These are phyloP conservation scores for Exutisphaerella laricina DNA, from an alignment of 2,329 filamentous ascomycete genomes.

Conservation along the genomic window DNA sequence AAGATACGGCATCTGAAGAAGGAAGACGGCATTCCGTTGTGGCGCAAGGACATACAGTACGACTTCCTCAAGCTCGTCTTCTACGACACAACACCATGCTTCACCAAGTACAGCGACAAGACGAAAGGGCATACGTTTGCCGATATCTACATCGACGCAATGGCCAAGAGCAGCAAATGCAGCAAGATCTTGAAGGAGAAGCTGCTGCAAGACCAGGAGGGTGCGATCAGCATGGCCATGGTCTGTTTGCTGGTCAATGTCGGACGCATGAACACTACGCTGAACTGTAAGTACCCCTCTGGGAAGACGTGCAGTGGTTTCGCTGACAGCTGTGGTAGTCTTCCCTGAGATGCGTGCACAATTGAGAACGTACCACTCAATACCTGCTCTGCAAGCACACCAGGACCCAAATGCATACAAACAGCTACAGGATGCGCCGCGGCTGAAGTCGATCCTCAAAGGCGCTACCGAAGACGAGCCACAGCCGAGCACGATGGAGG, in stretches of 20 bases:
- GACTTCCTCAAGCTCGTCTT: conserved; percentile 79
- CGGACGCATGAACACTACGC: conserved; percentile 95
- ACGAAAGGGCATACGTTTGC: conserved; percentile 73
- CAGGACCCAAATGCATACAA: conserved; percentile 97
- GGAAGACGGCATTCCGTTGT: conserved; percentile 79
- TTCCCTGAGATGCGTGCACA: conserved; percentile 99
- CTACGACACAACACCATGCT: conserved; percentile 67
- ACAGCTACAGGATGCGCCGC: conserved; percentile 90
- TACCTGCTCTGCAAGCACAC: conserved; percentile 89
- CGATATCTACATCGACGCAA: conserved; percentile 95
- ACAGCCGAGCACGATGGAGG: conserved; percentile 77
- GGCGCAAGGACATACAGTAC: conserved; percentile 82
- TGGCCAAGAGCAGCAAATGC: conserved; percentile 97
- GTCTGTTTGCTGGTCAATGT: conserved; percentile 96
- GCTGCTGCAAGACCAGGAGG: conserved; percentile 81
- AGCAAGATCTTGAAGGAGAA: conserved; percentile 98
- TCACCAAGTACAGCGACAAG: conserved; percentile 85
- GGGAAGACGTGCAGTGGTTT: neutral
- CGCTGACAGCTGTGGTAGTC: conserved; percentile 52
- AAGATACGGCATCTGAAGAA: conserved; percentile 85
- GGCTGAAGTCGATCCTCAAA: conserved; percentile 94
- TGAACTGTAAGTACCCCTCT: conserved; percentile 67
- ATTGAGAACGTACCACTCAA: conserved; percentile 94
- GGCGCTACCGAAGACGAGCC: conserved; percentile 86
- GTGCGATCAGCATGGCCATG: conserved; percentile 98